These are phyloP conservation scores for Pascua guehoae DNA, from an alignment of 1,284 basidiomycete genomes.

Conservation along the genomic window DNA sequence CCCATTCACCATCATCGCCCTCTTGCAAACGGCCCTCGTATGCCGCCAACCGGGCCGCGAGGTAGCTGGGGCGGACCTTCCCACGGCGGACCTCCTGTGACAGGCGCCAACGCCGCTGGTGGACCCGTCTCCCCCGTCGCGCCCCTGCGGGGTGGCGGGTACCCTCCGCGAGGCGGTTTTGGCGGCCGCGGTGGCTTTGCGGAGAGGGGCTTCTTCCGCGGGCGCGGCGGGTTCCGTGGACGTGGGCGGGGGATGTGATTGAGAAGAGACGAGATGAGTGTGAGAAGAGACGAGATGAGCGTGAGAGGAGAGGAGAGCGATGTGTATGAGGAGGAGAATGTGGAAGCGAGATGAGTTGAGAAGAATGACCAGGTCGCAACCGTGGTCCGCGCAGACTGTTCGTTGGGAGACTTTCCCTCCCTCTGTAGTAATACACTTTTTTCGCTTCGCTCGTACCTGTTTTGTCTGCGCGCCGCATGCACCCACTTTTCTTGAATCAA, in stretches of 20 bases:
- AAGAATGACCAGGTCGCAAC: too few relatives aligned
- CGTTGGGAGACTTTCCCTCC: background rate
- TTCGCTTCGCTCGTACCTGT: slow-evolving; percentile 11
- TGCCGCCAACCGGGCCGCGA: slow-evolving; percentile 17
- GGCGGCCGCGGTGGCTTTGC: slow-evolving; percentile 10
- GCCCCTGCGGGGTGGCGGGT: slow-evolving; percentile 8
- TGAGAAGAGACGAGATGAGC: background rate
- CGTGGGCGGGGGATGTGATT: slow-evolving; percentile 17
- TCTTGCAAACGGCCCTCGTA: slow-evolving; percentile 16
- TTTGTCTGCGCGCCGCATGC: slow-evolving; percentile 6
- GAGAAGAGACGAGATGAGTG: background rate
- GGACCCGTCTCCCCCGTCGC: slow-evolving; percentile 18
- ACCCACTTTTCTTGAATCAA: background rate
- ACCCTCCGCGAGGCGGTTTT: slow-evolving; percentile 15
- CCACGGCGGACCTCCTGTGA: background rate
- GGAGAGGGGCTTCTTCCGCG: slow-evolving; percentile 11
- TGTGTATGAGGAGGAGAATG: background rate
- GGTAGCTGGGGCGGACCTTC: slow-evolving; percentile 8
- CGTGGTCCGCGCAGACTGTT: slow-evolving; percentile 2
- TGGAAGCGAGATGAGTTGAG: too few relatives aligned
- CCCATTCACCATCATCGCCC: slow-evolving; percentile 1
- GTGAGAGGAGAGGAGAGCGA: background rate
- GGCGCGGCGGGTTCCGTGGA: slow-evolving; percentile 15
- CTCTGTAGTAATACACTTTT: slow-evolving; percentile 2
- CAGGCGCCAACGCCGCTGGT: background rate